Evolutionary conservation across 2,329 filamentous ascomycete species (phyloP).

Genomic region (Alternaria dauci): DNA sequence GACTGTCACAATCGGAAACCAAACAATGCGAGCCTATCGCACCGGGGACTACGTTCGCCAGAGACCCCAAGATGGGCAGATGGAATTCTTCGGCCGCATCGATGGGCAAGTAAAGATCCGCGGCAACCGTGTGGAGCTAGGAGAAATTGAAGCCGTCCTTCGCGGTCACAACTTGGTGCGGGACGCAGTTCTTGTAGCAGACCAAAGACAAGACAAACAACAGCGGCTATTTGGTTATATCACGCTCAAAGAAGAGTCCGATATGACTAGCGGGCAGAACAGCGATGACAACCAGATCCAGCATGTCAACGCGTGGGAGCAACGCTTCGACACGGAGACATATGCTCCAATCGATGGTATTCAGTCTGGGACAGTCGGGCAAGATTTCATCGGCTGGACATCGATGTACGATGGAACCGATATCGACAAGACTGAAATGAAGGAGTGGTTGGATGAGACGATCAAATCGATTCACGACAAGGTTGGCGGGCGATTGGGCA

Average conservation of each 20-base stretch:
- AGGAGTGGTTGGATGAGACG: constrained; percentile 22
- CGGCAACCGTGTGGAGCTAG: constrained; percentile 36
- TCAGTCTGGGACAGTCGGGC: constrained; percentile 3
- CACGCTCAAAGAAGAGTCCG: not conserved
- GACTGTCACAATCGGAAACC: not conserved
- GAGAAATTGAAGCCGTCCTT: constrained; percentile 29
- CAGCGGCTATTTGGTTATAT: too few species aligned
- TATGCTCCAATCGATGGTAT: constrained; percentile 1
- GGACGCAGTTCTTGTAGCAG: not conserved
- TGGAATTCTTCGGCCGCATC: constrained; percentile 26
- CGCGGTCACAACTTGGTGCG: not conserved
- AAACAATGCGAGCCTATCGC: constrained; percentile 37
- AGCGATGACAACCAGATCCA: not conserved
- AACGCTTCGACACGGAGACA: constrained; percentile 9
- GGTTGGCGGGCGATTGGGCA: not conserved
- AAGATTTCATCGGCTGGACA: constrained; percentile 19
- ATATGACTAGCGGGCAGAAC: too few species aligned
- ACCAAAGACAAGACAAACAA: too few species aligned
- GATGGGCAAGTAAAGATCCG: constrained; percentile 37
- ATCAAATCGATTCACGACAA: constrained; percentile 8
- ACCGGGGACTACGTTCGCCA: constrained; percentile 34
- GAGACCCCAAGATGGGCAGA: constrained; percentile 21
- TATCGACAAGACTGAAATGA: constrained; percentile 19
- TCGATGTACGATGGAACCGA: constrained; percentile 19
- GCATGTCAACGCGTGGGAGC: constrained; percentile 12